Conservation (phyloP, 2,329 filamentous ascomycete genomes). For the Ophiocordyceps camponoti-leonardi region DNA sequence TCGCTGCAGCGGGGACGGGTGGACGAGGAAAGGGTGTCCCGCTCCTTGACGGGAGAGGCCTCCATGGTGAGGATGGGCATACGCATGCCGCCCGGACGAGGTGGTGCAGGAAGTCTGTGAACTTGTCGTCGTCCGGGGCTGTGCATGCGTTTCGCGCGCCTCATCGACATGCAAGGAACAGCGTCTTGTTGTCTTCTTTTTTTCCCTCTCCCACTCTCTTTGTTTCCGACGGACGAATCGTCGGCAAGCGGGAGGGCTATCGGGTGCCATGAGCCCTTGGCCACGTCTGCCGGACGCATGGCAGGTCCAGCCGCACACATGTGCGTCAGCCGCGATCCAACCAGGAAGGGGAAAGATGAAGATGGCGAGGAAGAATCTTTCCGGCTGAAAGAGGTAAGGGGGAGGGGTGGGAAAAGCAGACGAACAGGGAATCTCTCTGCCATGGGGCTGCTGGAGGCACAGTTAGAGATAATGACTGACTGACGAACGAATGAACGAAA, state of each 20-base stretch:
- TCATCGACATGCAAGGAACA: neutral
- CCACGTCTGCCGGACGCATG: neutral
- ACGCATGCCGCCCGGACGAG: constrained; percentile 32
- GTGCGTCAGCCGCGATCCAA: neutral
- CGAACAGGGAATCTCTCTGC: neutral
- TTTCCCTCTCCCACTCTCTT: too few relatives aligned
- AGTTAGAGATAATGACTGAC: too few relatives aligned
- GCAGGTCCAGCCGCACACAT: neutral
- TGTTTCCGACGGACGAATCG: too few relatives aligned
- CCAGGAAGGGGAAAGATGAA: neutral
- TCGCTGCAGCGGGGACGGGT: constrained; percentile 68
- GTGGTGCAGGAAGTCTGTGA: constrained; percentile 1
- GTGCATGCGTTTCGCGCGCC: neutral
- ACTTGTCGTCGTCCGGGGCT: neutral
- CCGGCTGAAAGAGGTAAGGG: neutral
- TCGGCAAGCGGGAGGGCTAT: too few relatives aligned
- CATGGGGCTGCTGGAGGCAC: neutral
- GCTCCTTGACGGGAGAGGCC: constrained; percentile 6
- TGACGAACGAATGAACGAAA: too few relatives aligned
- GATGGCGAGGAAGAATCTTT: neutral
- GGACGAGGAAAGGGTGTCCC: constrained; percentile 40
- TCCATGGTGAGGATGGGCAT: constrained; percentile 28
- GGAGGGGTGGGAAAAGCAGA: neutral
- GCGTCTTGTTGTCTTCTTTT: neutral
- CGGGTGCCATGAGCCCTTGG: neutral